phyloP scores from a whole-genome alignment of 306 rosid species.

The Trichosanthes cucumerina region DNA sequence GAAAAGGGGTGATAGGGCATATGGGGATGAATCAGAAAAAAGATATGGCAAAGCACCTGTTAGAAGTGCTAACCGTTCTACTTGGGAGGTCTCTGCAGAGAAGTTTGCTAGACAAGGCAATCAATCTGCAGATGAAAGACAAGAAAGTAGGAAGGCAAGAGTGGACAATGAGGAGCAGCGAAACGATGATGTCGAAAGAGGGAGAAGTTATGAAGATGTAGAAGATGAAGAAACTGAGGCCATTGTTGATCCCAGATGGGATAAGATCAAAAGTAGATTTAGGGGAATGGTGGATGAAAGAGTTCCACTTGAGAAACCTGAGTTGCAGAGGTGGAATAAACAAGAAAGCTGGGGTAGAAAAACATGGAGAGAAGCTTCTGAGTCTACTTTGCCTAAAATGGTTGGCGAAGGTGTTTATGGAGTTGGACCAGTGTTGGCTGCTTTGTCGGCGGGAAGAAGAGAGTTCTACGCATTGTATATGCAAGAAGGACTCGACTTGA shows the following conservation, averaged over 20 bases:
- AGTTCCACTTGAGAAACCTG: constrained; percentile 46
- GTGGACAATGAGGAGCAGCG: not conserved
- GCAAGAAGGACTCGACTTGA: constrained; percentile 87
- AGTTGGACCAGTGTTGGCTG: constrained; percentile 94
- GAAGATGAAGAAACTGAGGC: constrained; percentile 46
- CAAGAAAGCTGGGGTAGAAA: constrained; percentile 75
- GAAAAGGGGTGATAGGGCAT: constrained; percentile 26
- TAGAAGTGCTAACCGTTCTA: constrained; percentile 19
- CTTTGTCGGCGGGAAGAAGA: constrained; percentile 82
- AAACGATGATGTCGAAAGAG: not conserved
- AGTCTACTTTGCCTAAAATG: constrained; percentile 67
- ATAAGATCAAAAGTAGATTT: constrained; percentile 46
- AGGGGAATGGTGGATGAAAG: constrained; percentile 35
- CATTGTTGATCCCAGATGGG: constrained; percentile 79
- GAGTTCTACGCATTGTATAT: constrained; percentile 70
- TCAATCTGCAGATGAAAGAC: constrained; percentile 12
- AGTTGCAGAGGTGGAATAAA: constrained; percentile 58
- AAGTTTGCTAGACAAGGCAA: constrained; percentile 17
- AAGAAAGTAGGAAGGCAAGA: constrained; percentile 19
- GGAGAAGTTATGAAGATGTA: constrained; percentile 27
- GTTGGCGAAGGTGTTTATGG: constrained; percentile 89
- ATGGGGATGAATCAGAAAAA: constrained; percentile 45
- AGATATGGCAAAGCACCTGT: constrained; percentile 28
- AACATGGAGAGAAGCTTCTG: constrained; percentile 83
- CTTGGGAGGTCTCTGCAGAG: constrained; percentile 18